These are phyloP conservation scores for Pholiota microspora DNA, from an alignment of 768 basidiomycete species.

Conservation along the genomic window DNA sequence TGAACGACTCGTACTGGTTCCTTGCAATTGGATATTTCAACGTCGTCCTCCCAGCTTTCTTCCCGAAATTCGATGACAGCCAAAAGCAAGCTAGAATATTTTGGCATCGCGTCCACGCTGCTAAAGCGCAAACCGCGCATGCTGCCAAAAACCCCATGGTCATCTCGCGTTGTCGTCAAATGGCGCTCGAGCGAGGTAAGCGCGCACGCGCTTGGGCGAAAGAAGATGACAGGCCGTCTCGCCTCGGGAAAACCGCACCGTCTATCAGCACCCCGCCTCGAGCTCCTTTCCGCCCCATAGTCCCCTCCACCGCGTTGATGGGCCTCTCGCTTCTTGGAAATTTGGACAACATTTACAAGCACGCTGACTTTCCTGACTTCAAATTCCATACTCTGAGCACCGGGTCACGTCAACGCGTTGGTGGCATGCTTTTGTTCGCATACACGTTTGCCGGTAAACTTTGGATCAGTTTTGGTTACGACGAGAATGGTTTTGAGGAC, in stretches of 20 bases:
- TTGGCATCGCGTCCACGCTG: slow-evolving; percentile 72
- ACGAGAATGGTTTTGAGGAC: slow-evolving; percentile 70
- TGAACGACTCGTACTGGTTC: slow-evolving; percentile 74
- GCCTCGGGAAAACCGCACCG: slow-evolving; percentile 17
- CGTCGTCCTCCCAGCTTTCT: slow-evolving; percentile 72
- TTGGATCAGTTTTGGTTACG: slow-evolving; percentile 81
- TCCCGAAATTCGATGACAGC: slow-evolving; percentile 38
- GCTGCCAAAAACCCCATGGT: slow-evolving; percentile 65
- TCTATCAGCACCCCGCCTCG: slow-evolving; percentile 21
- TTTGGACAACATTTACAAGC: slow-evolving; percentile 78
- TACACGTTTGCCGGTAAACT: slow-evolving; percentile 74
- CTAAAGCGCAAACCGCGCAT: slow-evolving; percentile 65
- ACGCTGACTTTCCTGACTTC: slow-evolving; percentile 54
- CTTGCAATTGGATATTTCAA: slow-evolving; percentile 83
- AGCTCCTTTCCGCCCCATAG: slow-evolving; percentile 27
- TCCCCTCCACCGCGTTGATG: slow-evolving; percentile 63
- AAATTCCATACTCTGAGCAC: slow-evolving; percentile 75
- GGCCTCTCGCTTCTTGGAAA: slow-evolving; percentile 86
- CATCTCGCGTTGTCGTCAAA: slow-evolving; percentile 57
- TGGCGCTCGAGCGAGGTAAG: slow-evolving; percentile 61
- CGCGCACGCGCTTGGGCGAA: slow-evolving; percentile 68
- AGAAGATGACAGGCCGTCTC: slow-evolving; percentile 65
- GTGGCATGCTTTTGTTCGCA: slow-evolving; percentile 81
- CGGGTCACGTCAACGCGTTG: slow-evolving; percentile 75
- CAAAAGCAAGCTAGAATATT: slow-evolving; percentile 41